Conservation (phyloP, 176 grass and related monocot genomes). For the Canna indica region DNA sequence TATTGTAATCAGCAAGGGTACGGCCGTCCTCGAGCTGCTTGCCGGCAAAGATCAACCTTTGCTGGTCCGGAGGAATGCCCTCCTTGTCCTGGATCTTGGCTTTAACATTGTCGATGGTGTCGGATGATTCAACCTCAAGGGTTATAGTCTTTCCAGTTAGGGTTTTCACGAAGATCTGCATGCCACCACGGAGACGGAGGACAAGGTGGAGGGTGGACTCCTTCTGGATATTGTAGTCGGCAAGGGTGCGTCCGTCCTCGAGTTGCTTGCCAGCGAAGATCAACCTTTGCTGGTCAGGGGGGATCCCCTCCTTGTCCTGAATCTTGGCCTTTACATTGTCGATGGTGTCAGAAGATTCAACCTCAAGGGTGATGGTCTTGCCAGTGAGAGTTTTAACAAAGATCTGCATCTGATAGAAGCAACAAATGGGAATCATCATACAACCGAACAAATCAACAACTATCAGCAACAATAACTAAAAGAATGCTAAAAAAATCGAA, state of each 20-base stretch:
- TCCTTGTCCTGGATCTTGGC: slow-evolving; percentile 22
- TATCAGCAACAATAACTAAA: no score
- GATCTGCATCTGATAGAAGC: neutral
- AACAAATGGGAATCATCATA: neutral
- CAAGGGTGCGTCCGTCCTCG: neutral
- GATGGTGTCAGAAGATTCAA: neutral
- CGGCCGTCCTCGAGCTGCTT: slow-evolving; percentile 16
- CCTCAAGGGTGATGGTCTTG: neutral
- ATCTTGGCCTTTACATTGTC: neutral
- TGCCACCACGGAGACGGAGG: neutral
- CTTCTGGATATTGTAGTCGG: neutral
- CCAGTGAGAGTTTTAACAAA: neutral
- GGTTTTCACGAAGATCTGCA: slow-evolving; percentile 5
- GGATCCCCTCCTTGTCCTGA: neutral
- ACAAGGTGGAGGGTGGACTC: neutral
- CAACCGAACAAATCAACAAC: no score
- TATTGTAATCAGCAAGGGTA: slow-evolving; percentile 9
- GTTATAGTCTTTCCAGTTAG: slow-evolving; percentile 16
- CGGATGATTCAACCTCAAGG: slow-evolving; percentile 11
- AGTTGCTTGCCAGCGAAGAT: neutral
- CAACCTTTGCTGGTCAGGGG: neutral
- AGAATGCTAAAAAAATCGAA: no score
- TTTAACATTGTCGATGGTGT: slow-evolving; percentile 14
- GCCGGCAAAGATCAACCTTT: slow-evolving; percentile 9
- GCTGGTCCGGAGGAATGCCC: slow-evolving; percentile 15